phyloP scores from a whole-genome alignment of 805 yeast genomes.

The Candida yuanshanica region DNA sequence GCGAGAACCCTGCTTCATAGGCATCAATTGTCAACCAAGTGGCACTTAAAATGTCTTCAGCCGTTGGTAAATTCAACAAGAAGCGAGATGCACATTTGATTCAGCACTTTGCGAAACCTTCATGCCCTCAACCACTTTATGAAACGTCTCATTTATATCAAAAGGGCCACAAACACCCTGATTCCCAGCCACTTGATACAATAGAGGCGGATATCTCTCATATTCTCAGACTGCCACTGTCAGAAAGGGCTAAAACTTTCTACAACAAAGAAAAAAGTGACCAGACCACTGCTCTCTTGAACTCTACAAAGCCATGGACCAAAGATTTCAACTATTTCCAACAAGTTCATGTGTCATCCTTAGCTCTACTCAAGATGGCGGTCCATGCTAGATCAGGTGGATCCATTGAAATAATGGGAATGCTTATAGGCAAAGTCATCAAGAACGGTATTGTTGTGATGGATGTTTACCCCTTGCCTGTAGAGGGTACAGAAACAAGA shows the following conservation, averaged over 20 bases:
- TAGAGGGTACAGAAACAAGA: constrained; percentile 92
- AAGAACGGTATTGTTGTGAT: constrained; percentile 54
- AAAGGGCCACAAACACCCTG: constrained; percentile 1
- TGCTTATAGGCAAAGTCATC: constrained; percentile 74
- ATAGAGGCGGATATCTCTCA: constrained; percentile 13
- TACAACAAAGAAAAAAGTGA: constrained; percentile 10
- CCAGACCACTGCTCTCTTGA: constrained; percentile 10
- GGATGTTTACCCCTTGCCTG: constrained; percentile 86
- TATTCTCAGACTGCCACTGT: constrained; percentile 10
- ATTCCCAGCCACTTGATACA: constrained; percentile 5
- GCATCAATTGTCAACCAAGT: neutral
- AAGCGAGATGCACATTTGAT: neutral
- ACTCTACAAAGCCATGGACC: constrained; percentile 46
- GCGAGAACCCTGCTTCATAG: too few species aligned
- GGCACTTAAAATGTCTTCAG: neutral
- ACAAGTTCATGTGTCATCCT: constrained; percentile 56
- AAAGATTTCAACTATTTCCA: constrained; percentile 54
- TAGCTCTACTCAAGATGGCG: constrained; percentile 71
- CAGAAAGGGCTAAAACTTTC: constrained; percentile 11
- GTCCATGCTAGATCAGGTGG: constrained; percentile 83
- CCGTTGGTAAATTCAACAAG: neutral
- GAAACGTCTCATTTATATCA: neutral
- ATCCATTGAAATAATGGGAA: constrained; percentile 89
- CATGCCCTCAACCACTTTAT: too few species aligned
- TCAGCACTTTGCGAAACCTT: neutral